Evolutionary conservation across 805 yeast species (phyloP), one percentile per base, ranked within the genome.

Genomic region (Suhomyces xylopsoci): DNA sequence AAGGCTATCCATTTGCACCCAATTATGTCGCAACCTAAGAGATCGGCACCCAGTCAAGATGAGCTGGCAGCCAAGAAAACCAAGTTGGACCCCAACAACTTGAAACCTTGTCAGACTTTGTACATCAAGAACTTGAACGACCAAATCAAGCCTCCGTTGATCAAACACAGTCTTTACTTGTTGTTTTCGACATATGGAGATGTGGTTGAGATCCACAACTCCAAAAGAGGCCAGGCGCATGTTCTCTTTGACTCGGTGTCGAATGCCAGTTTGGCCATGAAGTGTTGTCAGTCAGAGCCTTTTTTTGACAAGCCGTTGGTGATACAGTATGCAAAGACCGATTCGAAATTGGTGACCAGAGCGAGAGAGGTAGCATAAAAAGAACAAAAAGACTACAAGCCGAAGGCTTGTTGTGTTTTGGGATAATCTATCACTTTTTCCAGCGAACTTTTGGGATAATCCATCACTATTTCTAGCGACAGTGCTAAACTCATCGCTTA

Each of bases 171-270:
- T 57, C 67, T 88, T 10, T 85, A 81, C 60, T 60, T 86, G 17
- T 62, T 86, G 5, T 85, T 85, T 58, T 71, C 85, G 12, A 78
- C 84, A 0, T 85, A 76, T 64, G 91, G 90, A 0, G 90, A 85
- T 61, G 80, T 88, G 2, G 62, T 86, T 4, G 78, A 80, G 9
- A 73, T 88, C 9, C 64, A 74, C 36, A 73, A 73, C 51, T 76
- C 71, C 52, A 67, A 76, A 57, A 71, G 88, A 51, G 91, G 90
- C 0, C 90, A 85, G 61, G 91, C 90, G 0, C 87, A 85, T 70
- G 65, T 87, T 2, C 70, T 80, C 1, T 75, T 84, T 57, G 73
- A 79, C 32, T 75, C 78, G 22, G 53, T 71, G 1, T 77, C 76
- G 19, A 80, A 78, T 43, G 84, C 91, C 0, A 70, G 76, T 10